Base-by-base conservation (phyloP, 2,329 filamentous ascomycete species). In the Cryphonectria carpinicola region DNA sequence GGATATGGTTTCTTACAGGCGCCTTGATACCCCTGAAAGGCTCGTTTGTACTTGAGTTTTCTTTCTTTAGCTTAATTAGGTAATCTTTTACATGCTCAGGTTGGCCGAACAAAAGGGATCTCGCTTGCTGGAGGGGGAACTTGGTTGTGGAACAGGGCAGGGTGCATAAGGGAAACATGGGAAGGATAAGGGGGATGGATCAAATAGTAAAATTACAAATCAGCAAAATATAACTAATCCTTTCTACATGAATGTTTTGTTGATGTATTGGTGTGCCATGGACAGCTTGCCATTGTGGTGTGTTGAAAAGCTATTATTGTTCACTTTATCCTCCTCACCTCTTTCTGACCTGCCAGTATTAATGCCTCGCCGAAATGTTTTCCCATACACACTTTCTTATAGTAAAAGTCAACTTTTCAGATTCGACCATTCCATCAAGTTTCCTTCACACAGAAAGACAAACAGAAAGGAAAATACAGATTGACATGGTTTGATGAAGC, bases 1-100 rank as follows among this genome's bases (percentile, higher is more conserved):
- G 28, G 46, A 25, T 70, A 60, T 66, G 62, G 71, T 67, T 67
- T 19, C 22, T 32, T 35, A 19, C 64, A 46, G 46, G 60, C 61
- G n/a, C 60, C 46, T 68, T 64, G 67, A 74, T 66, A 74, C 56
- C 61, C 60, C 19, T 32, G 14, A 52, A 54, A 41, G 68, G 52
- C 52, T 62, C 52, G 32, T 67, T 64, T 63, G 22, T 35, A 56
- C 37, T 63, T 43, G 32, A 49, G 32, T 37, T n/a, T 64, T 32
- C 28, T 71, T 32, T 70, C 11, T 61, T 63, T 41, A 19, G 32
- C 6, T 43, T 46, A 58, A 58, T 65, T 17, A 25, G 35, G 56
- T 68, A 63, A 63, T 63, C 49, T 43, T 17, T 17, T 28, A 62
- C 60, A 39, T 62, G 13, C 11, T 25, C 60, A 39, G 35, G 35